Base-by-base conservation (phyloP, 2,329 filamentous ascomycete genomes). In the Pestalotiopsis sp. region DNA sequence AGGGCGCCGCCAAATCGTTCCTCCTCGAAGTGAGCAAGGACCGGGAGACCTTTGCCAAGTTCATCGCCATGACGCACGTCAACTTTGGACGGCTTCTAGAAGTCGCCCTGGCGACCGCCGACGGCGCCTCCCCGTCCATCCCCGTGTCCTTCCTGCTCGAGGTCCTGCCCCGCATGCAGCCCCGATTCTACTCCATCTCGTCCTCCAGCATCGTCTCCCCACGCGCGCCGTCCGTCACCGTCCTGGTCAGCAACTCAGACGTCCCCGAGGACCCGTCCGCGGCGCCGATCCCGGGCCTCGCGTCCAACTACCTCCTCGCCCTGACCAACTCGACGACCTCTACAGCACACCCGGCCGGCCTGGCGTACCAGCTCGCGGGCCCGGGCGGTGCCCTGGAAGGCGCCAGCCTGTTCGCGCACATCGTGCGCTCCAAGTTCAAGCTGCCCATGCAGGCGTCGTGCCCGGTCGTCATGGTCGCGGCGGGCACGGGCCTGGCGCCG, bases 121-220 rank as follows among this genome's bases (percentile, higher is more conserved):
- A 62, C n/a, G 66, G 67, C 11, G 68, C 74, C 1, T 83, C 81
- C 81, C 73, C 71, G 2, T 67, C 83, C 2, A 74, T 90, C 0
- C 81, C 88, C 0, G 80, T 90, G 20, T 82, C 82, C 2, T 81
- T 84, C 58, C 88, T 89, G 77, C 79, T 91, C 7, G 81, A 84
- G 64, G 85, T 86, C 77, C 83, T 89, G 1, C 85, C 86, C 1
- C 83, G 85, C 0, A 87, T 90, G 83, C 84, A 86, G 13, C 80
- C 87, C 20, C 85, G 87, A 14, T 86, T 88, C 70, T 90, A 90
- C 76, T 87, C 84, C 7, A 88, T 90, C 71, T 88, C 87, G 1
- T 88, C 85, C 0, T 88, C 86, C 23, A 80, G 80, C 12, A 76
- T 81, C 52, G 77, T 81, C 60, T 0, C 85, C 81, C 2, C 80